phyloP scores from a whole-genome alignment of 2,329 filamentous ascomycete genomes.

The Neopestalotiopsis sp. region DNA sequence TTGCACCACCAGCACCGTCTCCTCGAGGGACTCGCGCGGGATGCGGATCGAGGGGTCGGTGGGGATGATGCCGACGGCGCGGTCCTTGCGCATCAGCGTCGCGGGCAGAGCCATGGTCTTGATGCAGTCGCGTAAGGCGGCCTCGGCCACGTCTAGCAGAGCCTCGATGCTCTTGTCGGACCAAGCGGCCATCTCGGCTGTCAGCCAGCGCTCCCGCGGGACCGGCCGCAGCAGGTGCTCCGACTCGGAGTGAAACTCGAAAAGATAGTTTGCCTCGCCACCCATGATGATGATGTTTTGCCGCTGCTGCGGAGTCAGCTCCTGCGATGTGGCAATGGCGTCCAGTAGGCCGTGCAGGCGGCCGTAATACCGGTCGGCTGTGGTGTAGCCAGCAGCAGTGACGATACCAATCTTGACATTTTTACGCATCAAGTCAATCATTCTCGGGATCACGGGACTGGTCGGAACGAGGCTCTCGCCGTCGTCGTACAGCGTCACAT shows the following conservation, averaged over 20 bases:
- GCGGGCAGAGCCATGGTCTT: conserved; percentile 81
- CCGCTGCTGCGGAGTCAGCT: conserved; percentile 70
- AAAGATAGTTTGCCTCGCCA: conserved; percentile 95
- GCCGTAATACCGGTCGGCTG: conserved; percentile 83
- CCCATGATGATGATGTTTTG: conserved; percentile 89
- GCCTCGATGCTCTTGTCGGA: conserved; percentile 76
- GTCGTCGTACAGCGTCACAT: conserved; percentile 94
- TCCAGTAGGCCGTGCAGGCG: conserved; percentile 88
- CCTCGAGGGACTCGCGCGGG: conserved; percentile 87
- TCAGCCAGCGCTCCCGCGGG: conserved; percentile 71
- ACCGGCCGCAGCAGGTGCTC: conserved; percentile 74
- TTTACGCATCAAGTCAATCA: conserved; percentile 74
- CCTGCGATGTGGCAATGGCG: conserved; percentile 66
- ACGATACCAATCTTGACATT: conserved; percentile 92
- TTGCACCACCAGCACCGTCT: conserved; percentile 93
- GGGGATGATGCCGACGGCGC: conserved; percentile 80
- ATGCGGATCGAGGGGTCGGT: conserved; percentile 69
- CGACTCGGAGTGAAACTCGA: conserved; percentile 72
- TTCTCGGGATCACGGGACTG: conserved; percentile 76
- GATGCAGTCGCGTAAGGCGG: conserved; percentile 81
- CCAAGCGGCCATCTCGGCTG: conserved; percentile 80
- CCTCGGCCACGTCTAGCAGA: conserved; percentile 89
- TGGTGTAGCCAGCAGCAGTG: conserved; percentile 93
- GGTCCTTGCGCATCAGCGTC: conserved; percentile 82
- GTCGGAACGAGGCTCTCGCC: conserved; percentile 77